Percentiles rank a stretch among this genome's conserved stretches.
Evolutionary conservation across 2,329 filamentous ascomycete species (phyloP).

Genomic region (Reticulascus tulasneorum): DNA sequence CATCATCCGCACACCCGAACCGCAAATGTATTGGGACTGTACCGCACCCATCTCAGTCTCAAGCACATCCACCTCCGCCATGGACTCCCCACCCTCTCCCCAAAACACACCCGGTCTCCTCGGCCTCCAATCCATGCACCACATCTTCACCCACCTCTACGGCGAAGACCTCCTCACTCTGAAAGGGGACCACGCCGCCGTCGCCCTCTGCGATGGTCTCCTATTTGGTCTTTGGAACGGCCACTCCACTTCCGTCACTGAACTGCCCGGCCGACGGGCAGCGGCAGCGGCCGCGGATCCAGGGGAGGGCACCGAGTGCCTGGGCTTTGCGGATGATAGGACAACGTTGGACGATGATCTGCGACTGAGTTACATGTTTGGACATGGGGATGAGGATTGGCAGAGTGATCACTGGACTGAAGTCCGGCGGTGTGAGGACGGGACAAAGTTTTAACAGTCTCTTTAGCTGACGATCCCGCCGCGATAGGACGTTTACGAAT

Average conservation of each 20-base stretch:
- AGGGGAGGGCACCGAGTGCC: neutral
- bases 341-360: neutral
- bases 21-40: too few species aligned
- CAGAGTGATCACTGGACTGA: conserved; percentile 2
- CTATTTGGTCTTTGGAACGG: conserved; percentile 11
- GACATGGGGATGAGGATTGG: conserved; percentile 2
- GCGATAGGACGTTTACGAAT: too few species aligned
- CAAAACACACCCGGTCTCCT: neutral
- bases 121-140: neutral
- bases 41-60: too few species aligned
- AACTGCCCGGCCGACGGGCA: neutral
- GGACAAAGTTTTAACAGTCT: neutral
- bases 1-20: too few species aligned
- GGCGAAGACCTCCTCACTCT: neutral
- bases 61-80: too few species aligned
- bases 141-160: conserved; percentile 1
- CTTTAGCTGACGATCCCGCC: too few species aligned
- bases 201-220: conserved; percentile 5
- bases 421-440: conserved; percentile 2
- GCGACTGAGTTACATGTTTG: conserved; percentile 6
- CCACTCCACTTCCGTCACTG: neutral
- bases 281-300: neutral
- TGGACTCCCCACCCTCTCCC: too few species aligned
- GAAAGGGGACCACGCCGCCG: conserved; percentile 1
- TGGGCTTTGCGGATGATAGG: neutral